These are phyloP conservation scores for Globisporangium cylindrosporum DNA, from an alignment of 352 stramenopile genomes.

Conservation along the genomic window DNA sequence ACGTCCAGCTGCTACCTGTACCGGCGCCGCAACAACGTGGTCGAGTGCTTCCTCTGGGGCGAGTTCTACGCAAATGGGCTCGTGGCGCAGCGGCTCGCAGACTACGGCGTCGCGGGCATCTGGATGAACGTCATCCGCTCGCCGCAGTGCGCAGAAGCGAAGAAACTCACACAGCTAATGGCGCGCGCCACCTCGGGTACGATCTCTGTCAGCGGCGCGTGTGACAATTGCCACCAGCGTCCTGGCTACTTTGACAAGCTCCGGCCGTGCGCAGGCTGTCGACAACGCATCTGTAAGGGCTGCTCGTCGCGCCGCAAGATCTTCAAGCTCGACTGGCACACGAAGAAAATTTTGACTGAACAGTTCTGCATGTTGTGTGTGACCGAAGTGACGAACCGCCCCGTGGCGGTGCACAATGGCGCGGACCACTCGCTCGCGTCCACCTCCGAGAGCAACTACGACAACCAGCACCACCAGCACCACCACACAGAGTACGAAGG, in stretches of 20 bases:
- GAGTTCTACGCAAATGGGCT: constrained; percentile 32
- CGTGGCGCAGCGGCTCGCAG: constrained; percentile 16
- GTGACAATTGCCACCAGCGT: constrained; percentile 27
- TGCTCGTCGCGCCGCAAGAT: constrained; percentile 22
- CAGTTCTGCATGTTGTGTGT: constrained; percentile 20
- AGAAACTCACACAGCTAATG: constrained; percentile 14
- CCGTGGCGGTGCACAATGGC: constrained; percentile 2
- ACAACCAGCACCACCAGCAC: constrained; percentile 6
- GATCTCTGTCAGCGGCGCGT: constrained; percentile 20
- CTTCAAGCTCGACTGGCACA: constrained; percentile 20
- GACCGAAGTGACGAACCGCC: constrained; percentile 14
- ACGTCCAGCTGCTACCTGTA: constrained; percentile 45
- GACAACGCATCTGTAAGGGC: constrained; percentile 41
- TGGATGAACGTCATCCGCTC: constrained; percentile 21
- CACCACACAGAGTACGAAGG: constrained; percentile 14
- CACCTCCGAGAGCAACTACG: constrained; percentile 12
- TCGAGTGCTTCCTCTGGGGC: constrained; percentile 41
- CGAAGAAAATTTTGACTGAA: constrained; percentile 12
- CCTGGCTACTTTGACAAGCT: constrained; percentile 29
- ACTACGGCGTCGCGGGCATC: constrained; percentile 25
- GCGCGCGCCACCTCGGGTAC: constrained; percentile 11
- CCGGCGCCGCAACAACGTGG: constrained; percentile 27
- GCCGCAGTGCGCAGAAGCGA: constrained; percentile 15
- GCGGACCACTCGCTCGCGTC: constrained; percentile 1
- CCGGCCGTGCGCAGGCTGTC: constrained; percentile 30